Base-by-base conservation (phyloP, 202 grass and related monocot genomes). In the Zoysia matrella region DNA sequence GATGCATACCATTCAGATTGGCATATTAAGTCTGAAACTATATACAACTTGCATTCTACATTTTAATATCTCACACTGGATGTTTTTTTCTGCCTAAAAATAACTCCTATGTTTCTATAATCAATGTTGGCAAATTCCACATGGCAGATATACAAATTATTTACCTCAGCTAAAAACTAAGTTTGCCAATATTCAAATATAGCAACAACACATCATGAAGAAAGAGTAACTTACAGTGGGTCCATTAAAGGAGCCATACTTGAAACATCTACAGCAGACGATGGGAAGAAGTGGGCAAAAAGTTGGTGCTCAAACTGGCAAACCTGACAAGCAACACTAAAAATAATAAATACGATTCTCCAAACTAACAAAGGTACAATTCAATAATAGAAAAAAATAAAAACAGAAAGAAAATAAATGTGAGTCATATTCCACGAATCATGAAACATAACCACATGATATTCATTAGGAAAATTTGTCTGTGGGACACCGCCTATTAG, bases 231-330 rank as follows among this genome's bases (percentile, higher is more conserved):
- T 94, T 92, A 99, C 96, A 99, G 75, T 54, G 96, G 96, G 56
- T 96, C 89, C 91, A 99, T 95, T 82, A 99, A 88, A 83, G 87
- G 83, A 81, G 89, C 80, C 68, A 99, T 92, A 86, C 83, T 95
- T 73, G 93, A 92, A 85, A 84, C 85, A 89, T 96, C 96, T 62
- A 86, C 78, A 72, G 93, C 87, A 74, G 96, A 95, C 85, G 89
- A 82, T 65, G 92, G 90, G 83, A 99, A 99, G 83, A 96, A 99
- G 77, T 96, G 89, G 71, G 90, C 96, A 92, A 99, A 99, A 71
- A 99, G 93, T 57, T 99, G 96, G 81, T 99, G 96, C 87, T 99
- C 96, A 90, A 96, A 86, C 85, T 99, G 93, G 79, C 93, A 99
- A 82, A 92, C 91, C 96, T 99, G 83, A 69, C 13, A 86, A 89